Percentiles rank a stretch among this genome's conserved stretches.
Conservation (phyloP, 176 grass and related monocot species). For the Aechmea fasciata region DNA sequence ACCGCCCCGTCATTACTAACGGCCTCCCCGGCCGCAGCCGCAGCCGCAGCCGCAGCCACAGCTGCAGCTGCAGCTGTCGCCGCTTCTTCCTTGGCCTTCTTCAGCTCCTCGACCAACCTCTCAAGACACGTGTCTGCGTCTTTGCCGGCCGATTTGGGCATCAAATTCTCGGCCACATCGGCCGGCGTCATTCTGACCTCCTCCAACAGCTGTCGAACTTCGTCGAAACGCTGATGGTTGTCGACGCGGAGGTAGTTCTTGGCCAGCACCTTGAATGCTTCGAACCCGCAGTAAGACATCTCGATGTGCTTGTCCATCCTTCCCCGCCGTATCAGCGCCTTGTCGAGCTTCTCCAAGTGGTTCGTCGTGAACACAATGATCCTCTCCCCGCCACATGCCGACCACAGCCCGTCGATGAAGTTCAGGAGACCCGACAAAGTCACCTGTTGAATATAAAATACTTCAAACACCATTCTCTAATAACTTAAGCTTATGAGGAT, state of each 20-base stretch:
- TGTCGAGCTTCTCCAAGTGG: slow-evolving; percentile 43
- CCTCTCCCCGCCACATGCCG: slow-evolving; percentile 45
- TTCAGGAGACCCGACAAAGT: slow-evolving; percentile 60
- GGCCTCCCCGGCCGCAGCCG: too few species aligned
- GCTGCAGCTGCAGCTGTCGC: not conserved
- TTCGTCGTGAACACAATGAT: slow-evolving; percentile 61
- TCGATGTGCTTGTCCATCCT: slow-evolving; percentile 78
- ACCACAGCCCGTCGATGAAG: slow-evolving; percentile 65
- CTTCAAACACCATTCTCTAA: too few species aligned
- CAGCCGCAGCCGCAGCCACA: too few species aligned
- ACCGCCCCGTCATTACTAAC: too few species aligned
- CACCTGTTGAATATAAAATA: slow-evolving; percentile 1
- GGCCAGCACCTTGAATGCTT: slow-evolving; percentile 49
- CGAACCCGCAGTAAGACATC: slow-evolving; percentile 61
- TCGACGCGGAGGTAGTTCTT: slow-evolving; percentile 34
- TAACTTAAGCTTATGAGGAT: too few species aligned
- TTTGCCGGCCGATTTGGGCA: slow-evolving; percentile 30
- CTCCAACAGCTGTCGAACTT: slow-evolving; percentile 13
- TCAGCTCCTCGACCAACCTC: slow-evolving; percentile 20
- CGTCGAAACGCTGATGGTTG: slow-evolving; percentile 10
- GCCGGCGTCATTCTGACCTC: slow-evolving; percentile 52
- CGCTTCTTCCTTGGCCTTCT: slow-evolving; percentile 35
- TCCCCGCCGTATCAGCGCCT: slow-evolving; percentile 43
- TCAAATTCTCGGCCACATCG: slow-evolving; percentile 55
- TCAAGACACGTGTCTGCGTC: slow-evolving; percentile 21